A percentile compares a stretch with the other conserved stretches of the same genome.
phyloP scores from a whole-genome alignment of 768 basidiomycete species.

The Suillus clintonianus region DNA sequence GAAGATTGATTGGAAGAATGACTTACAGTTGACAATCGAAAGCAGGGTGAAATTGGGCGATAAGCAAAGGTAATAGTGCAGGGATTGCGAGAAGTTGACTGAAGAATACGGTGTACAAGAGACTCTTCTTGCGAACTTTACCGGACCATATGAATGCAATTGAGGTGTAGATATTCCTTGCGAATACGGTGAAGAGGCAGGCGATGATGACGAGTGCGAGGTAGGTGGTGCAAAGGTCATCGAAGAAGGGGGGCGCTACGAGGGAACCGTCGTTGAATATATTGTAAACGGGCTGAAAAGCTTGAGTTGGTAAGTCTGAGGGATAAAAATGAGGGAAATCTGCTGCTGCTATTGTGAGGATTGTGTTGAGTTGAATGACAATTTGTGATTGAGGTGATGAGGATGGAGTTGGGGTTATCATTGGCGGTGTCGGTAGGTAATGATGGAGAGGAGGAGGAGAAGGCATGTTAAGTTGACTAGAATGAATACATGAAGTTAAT shows the following conservation, averaged over 20 bases:
- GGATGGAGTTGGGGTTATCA: slow-evolving; percentile 7
- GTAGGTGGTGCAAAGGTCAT: slow-evolving; percentile 43
- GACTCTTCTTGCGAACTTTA: slow-evolving; percentile 56
- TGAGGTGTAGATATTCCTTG: slow-evolving; percentile 53
- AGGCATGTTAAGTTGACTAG: no score
- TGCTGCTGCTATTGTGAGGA: slow-evolving; percentile 48
- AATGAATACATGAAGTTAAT: no score
- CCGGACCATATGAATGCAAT: slow-evolving; percentile 53
- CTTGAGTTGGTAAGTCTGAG: slow-evolving; percentile 34
- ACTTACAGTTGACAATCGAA: slow-evolving; percentile 53
- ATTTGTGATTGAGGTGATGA: slow-evolving; percentile 32
- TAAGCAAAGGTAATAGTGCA: slow-evolving; percentile 43
- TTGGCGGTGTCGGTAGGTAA: not conserved
- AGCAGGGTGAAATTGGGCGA: slow-evolving; percentile 44
- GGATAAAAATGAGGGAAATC: slow-evolving; percentile 49
- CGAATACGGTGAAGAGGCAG: slow-evolving; percentile 50
- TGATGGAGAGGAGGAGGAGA: no score
- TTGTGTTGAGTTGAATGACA: slow-evolving; percentile 52
- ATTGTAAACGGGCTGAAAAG: slow-evolving; percentile 50
- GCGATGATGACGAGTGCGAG: slow-evolving; percentile 50
- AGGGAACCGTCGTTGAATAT: slow-evolving; percentile 62
- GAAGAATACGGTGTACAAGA: slow-evolving; percentile 57
- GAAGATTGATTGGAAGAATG: not conserved
- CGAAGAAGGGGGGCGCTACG: slow-evolving; percentile 45
- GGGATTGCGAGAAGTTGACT: slow-evolving; percentile 55